A percentile compares a stretch with the other conserved stretches of the same genome.
Conservation (phyloP, 805 yeast species). For the Aciculoconidium aculeatum region DNA sequence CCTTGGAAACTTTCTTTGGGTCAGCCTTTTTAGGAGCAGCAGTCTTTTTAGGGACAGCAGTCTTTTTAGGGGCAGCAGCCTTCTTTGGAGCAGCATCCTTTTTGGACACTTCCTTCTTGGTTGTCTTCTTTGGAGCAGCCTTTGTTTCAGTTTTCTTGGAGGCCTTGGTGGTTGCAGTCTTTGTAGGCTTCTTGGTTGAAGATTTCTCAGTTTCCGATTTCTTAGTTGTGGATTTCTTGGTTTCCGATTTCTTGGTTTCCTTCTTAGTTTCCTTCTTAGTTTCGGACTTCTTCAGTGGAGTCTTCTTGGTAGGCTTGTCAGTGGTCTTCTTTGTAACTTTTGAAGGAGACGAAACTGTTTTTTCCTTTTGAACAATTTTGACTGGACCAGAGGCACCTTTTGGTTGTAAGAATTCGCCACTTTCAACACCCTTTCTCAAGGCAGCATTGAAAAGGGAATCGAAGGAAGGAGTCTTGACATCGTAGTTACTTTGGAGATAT, state of each 20-base stretch:
- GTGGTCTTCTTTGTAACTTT: constrained; percentile 21
- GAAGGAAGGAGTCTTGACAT: constrained; percentile 56
- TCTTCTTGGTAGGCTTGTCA: constrained; percentile 12
- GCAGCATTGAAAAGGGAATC: constrained; percentile 75
- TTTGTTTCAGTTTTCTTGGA: too few species aligned
- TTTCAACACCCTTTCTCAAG: constrained; percentile 70
- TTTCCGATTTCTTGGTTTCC: constrained; percentile 1
- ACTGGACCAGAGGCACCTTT: constrained; percentile 89
- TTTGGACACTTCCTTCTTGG: constrained; percentile 25
- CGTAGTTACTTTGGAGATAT: constrained; percentile 60
- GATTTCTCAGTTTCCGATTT: constrained; percentile 9
- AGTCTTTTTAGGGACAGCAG: constrained; percentile 12
- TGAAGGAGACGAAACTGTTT: constrained; percentile 7
- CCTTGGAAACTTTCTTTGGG: constrained; percentile 9
- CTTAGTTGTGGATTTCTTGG: constrained; percentile 1
- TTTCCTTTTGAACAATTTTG: constrained; percentile 49
- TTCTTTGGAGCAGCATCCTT: constrained; percentile 9
- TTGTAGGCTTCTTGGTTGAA: constrained; percentile 11
- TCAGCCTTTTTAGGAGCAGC: constrained; percentile 16
- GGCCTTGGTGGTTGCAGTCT: constrained; percentile 11
- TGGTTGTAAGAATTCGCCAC: constrained; percentile 77
- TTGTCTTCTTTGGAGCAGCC: constrained; percentile 14
- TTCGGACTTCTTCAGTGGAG: constrained; percentile 7
- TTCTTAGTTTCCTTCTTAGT: constrained; percentile 9
- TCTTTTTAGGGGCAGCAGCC: constrained; percentile 9